phyloP scores from a whole-genome alignment of 345 rosid genomes.

The Aquilaria yunnanensis region DNA sequence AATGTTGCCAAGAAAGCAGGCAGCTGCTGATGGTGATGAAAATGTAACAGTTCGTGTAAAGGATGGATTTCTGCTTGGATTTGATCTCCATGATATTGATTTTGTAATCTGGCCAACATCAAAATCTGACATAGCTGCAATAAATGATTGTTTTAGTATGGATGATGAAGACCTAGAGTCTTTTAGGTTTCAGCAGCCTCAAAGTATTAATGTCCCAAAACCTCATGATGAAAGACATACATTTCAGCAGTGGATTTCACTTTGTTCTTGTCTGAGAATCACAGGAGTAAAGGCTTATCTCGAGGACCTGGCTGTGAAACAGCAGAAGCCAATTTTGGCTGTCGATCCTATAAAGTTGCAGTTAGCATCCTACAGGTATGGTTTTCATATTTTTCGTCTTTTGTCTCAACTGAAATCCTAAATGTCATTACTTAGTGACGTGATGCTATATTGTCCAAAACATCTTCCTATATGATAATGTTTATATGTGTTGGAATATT shows the following conservation, averaged over 20 bases:
- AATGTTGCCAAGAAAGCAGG: conserved; percentile 39
- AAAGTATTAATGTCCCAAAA: conserved; percentile 35
- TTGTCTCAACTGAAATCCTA: not conserved
- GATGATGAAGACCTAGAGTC: conserved; percentile 40
- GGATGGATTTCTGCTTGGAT: conserved; percentile 39
- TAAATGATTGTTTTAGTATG: conserved; percentile 23
- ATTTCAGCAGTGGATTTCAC: conserved; percentile 43
- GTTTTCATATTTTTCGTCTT: conserved; percentile 9
- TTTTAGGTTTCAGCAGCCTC: conserved; percentile 40
- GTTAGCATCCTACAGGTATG: conserved; percentile 61
- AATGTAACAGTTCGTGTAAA: conserved; percentile 18
- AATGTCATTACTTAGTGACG: not conserved
- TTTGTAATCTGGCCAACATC: conserved; percentile 53
- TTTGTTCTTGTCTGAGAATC: conserved; percentile 43
- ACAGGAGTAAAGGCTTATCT: conserved; percentile 58
- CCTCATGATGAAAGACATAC: conserved; percentile 47
- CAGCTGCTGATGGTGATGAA: conserved; percentile 18
- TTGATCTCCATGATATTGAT: conserved; percentile 68
- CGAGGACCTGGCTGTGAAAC: conserved; percentile 37
- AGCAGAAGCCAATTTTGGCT: conserved; percentile 36
- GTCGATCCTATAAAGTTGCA: conserved; percentile 57
- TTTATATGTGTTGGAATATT: no score
- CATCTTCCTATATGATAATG: no score
- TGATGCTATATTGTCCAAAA: not conserved
- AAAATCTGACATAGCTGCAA: conserved; percentile 31